phyloP scores from a whole-genome alignment of 768 basidiomycete species.

The Russula vinacea region DNA sequence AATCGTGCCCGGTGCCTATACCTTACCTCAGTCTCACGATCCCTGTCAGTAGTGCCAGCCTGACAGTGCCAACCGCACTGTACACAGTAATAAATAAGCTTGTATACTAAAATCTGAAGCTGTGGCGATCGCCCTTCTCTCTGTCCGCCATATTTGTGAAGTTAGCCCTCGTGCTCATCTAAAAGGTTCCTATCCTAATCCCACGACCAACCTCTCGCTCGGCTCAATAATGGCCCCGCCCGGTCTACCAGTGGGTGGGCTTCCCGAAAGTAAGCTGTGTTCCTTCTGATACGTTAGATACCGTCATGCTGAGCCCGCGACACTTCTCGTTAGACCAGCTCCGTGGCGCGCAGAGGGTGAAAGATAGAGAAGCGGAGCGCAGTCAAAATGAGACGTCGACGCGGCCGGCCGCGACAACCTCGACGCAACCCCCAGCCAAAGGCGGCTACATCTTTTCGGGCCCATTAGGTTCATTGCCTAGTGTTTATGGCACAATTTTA shows the following conservation, averaged over 20 bases:
- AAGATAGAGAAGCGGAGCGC: neutral
- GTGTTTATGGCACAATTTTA: too few species aligned
- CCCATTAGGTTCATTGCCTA: neutral
- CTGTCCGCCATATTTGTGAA: too few species aligned
- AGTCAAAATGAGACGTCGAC: neutral
- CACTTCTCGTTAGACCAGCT: neutral
- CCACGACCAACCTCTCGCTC: neutral
- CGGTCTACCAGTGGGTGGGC: neutral
- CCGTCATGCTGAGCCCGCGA: neutral
- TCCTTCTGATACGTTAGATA: neutral
- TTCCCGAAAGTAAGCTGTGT: slow-evolving; percentile 1
- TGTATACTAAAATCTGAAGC: too few species aligned
- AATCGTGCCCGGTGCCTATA: too few species aligned
- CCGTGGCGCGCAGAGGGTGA: neutral
- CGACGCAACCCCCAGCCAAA: neutral
- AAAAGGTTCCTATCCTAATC: neutral
- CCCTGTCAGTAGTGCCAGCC: too few species aligned
- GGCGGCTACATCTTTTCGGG: neutral
- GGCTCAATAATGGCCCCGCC: neutral
- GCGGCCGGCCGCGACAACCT: neutral
- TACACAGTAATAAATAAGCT: too few species aligned
- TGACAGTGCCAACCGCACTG: too few species aligned
- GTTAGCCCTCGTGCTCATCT: neutral
- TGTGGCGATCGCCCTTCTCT: too few species aligned
- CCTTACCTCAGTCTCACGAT: too few species aligned